Percentiles rank a stretch among this genome's conserved stretches.
Evolutionary conservation across 805 yeast genomes (phyloP).

Genomic region (Suhomyces xylopsoci): DNA sequence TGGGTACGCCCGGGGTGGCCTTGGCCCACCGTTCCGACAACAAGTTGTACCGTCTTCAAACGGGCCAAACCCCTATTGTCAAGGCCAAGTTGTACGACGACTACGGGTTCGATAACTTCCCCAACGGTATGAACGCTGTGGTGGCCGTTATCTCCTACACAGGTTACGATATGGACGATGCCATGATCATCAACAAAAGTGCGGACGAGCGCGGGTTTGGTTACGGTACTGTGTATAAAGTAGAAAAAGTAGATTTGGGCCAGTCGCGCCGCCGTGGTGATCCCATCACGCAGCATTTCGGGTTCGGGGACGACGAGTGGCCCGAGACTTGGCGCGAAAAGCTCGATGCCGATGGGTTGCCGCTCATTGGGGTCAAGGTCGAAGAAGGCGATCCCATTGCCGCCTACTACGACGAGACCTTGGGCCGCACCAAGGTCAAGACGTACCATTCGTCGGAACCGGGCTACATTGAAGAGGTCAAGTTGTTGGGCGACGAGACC

Average conservation of each 20-base stretch:
- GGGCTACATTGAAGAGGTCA: constrained; percentile 93
- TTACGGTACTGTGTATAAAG: constrained; percentile 94
- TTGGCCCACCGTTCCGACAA: constrained; percentile 89
- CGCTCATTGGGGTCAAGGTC: constrained; percentile 80
- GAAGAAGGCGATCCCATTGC: constrained; percentile 95
- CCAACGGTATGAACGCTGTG: constrained; percentile 97
- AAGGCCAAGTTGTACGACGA: constrained; percentile 91
- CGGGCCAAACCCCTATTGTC: constrained; percentile 97
- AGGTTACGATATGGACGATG: constrained; percentile 99
- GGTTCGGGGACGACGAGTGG: constrained; percentile 91
- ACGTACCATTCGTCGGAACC: constrained; percentile 93
- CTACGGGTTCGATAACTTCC: constrained; percentile 97
- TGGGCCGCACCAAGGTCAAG: constrained; percentile 87
- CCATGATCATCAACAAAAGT: constrained; percentile 95
- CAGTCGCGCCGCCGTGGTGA: constrained; percentile 83
- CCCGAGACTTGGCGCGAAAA: constrained; percentile 87
- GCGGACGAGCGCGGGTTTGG: constrained; percentile 98
- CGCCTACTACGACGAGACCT: constrained; percentile 87
- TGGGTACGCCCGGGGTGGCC: constrained; percentile 99
- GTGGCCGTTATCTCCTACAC: constrained; percentile 98
- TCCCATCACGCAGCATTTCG: constrained; percentile 90
- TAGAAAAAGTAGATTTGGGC: constrained; percentile 83
- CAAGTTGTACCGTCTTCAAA: constrained; percentile 86
- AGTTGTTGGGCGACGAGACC: constrained; percentile 78
- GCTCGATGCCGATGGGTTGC: constrained; percentile 90